These are phyloP conservation scores for Barbarea vulgaris DNA, from an alignment of 345 rosid genomes.

Conservation along the genomic window DNA sequence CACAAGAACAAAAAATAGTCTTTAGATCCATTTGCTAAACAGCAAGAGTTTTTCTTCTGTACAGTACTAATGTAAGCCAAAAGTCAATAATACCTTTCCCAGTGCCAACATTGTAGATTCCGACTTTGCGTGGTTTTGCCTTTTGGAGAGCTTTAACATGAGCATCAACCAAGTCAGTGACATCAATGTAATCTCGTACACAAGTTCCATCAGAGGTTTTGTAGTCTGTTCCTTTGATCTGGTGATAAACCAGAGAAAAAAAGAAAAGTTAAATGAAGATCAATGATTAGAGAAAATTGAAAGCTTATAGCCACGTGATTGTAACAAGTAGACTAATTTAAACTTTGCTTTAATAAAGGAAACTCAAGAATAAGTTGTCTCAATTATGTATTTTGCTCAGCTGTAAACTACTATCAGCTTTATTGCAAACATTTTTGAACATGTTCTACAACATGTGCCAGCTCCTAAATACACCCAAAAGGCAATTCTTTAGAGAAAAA, in stretches of 20 bases:
- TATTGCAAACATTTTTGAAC: slow-evolving; percentile 30
- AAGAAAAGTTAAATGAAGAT: slow-evolving; percentile 15
- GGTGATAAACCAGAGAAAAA: background rate
- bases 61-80: background rate
- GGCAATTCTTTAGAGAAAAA: background rate
- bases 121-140: slow-evolving; percentile 55
- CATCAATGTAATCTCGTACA: slow-evolving; percentile 62
- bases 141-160: slow-evolving; percentile 65
- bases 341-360: slow-evolving; percentile 19
- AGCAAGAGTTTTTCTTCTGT: background rate
- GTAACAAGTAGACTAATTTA: slow-evolving; percentile 23
- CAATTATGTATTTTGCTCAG: slow-evolving; percentile 37
- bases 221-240: slow-evolving; percentile 71
- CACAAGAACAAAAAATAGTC: background rate
- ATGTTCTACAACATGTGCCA: slow-evolving; percentile 41
- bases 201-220: slow-evolving; percentile 65
- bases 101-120: slow-evolving; percentile 67
- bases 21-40: background rate
- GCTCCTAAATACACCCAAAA: background rate
- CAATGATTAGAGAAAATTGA: slow-evolving; percentile 20
- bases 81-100: slow-evolving; percentile 47
- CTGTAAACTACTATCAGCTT: slow-evolving; percentile 33
- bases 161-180: slow-evolving; percentile 65
- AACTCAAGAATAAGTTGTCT: slow-evolving; percentile 25
- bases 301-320: slow-evolving; percentile 30